Evolutionary conservation across 2,329 filamentous ascomycete species (phyloP).

Genomic region (Akanthomyces lecanii): DNA sequence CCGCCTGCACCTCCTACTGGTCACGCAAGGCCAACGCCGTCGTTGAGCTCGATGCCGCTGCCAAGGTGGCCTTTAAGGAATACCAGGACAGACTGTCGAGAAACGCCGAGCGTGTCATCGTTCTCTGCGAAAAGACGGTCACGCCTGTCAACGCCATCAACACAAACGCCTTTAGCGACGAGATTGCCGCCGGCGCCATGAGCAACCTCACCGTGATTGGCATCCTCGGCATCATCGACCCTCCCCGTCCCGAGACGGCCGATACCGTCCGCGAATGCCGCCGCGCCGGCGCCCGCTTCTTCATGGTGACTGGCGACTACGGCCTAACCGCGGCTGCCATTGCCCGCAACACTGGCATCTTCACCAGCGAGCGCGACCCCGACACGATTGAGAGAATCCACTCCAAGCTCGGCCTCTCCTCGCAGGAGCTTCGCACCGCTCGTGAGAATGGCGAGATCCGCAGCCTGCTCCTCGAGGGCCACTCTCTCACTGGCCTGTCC

Average conservation of each 20-base stretch:
- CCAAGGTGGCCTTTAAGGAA: constrained; percentile 30
- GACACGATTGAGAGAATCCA: constrained; percentile 30
- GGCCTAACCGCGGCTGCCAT: constrained; percentile 60
- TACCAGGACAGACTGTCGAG: constrained; percentile 38
- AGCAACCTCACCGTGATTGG: constrained; percentile 45
- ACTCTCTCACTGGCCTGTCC: constrained; percentile 52
- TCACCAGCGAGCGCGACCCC: constrained; percentile 45
- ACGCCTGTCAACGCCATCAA: constrained; percentile 25
- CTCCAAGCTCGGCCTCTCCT: constrained; percentile 14
- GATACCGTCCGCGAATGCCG: constrained; percentile 38
- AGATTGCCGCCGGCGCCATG: constrained; percentile 38
- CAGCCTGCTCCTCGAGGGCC: constrained; percentile 47
- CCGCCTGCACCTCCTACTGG: constrained; percentile 34
- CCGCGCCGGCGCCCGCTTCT: constrained; percentile 42
- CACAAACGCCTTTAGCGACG: constrained; percentile 48
- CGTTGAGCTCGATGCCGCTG: constrained; percentile 32
- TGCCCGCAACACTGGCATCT: constrained; percentile 61
- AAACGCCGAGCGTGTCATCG: constrained; percentile 41
- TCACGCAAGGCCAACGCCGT: constrained; percentile 29
- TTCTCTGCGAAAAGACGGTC: constrained; percentile 37
- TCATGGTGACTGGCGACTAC: constrained; percentile 47
- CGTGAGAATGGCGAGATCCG: constrained; percentile 22
- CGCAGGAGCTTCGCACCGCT: constrained; percentile 21
- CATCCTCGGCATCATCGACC: constrained; percentile 48
- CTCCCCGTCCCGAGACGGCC: constrained; percentile 40